Evolutionary conservation across 2,329 filamentous ascomycete genomes (phyloP).

Genomic region (Trichoderma guizhouense): DNA sequence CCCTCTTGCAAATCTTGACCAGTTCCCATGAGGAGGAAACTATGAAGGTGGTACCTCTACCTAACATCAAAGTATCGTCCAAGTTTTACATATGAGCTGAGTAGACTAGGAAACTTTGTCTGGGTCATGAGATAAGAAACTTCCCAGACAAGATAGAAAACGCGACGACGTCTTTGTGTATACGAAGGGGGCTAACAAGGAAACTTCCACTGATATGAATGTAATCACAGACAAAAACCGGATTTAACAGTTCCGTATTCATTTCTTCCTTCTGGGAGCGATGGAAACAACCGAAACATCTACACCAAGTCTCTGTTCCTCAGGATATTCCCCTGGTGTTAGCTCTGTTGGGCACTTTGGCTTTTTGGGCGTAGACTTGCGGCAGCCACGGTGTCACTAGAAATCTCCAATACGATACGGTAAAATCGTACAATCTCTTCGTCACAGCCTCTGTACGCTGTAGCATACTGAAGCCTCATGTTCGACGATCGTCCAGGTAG

Average conservation of each 20-base stretch:
- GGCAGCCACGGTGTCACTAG: constrained; percentile 2
- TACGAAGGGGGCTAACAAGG: not conserved
- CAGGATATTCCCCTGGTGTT: not conserved
- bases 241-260: not conserved
- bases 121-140: not conserved
- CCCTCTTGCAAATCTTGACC: not conserved
- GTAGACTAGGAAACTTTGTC: not conserved
- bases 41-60: not conserved
- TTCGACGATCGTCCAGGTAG: not conserved
- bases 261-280: not conserved
- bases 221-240: not conserved
- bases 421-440: not conserved
- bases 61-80: not conserved
- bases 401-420: constrained; percentile 7
- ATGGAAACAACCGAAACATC: not conserved
- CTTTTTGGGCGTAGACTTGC: not conserved
- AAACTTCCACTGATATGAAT: not conserved
- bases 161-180: not conserved
- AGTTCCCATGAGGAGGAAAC: not conserved
- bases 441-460: not conserved
- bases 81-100: not conserved
- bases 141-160: not conserved
- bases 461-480: not conserved
- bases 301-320: not conserved
- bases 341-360: not conserved